Evolutionary conservation across 2,329 filamentous ascomycete species (phyloP), one percentile per base, ranked within the genome.

Genomic region (Byssoonygena ceratinophila): DNA sequence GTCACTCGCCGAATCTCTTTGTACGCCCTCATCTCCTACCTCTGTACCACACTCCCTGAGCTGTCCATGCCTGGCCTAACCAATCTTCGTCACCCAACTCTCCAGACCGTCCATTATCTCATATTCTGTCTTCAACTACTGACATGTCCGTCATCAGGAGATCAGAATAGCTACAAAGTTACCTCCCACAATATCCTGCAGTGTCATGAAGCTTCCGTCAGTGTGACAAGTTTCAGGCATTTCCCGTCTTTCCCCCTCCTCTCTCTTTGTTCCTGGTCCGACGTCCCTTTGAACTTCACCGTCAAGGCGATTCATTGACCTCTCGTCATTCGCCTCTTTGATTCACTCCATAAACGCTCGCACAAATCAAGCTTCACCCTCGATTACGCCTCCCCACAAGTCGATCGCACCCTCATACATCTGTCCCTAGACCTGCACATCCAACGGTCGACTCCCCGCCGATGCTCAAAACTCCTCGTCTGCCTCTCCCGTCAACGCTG

Each of bases 161-260:
- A 47, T 53, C 51, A 47, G 23, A 46, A 52, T 36, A 52, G 29
- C 49, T 37, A 20, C 40, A 16, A 23, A 31, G 20, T 20, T 37
- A 37, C 14, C 45, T 32, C 25, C 27, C 25, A 32, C 29, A 27
- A 16, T 16, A 1, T 25, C 54, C 54, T 56, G 54, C 50, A 25
- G 54, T 59, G 55, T 56, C 57, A 58, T 54, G 59, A 57, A 57
- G 58, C 56, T 59, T 55, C 55, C 57, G 55, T 59, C 54, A 52
- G 57, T 59, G 57, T 59, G 55, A 59, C 58, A 52, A 51, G 51
- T 54, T 58, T 53, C 52, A 55, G 54, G 55, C 53, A 53, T 55
- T 56, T 57, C 58, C 53, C 43, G 57, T 53, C 59, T 27, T 40
- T 23, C 20, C 59, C 59, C 59, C 61, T 58, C 59, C 59, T 57